Percentiles rank a stretch among this genome's conserved stretches.
These are phyloP conservation scores for Zygoascus sp. DNA, from an alignment of 1,139 yeast species.

Conservation along the genomic window DNA sequence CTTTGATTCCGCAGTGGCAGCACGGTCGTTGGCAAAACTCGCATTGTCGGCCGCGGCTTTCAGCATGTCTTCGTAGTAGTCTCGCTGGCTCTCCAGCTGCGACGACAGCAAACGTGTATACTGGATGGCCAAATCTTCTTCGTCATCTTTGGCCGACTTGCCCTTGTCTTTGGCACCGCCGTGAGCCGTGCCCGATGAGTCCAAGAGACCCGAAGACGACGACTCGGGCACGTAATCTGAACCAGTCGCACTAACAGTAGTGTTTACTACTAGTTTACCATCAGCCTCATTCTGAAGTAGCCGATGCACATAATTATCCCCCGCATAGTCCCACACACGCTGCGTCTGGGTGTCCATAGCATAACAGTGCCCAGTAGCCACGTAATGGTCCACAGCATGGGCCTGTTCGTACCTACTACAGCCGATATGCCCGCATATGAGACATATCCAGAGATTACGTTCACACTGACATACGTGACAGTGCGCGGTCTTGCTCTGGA, in stretches of 20 bases:
- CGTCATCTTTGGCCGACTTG: slow-evolving; percentile 19
- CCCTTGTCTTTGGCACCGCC: background rate
- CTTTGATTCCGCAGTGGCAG: slow-evolving; percentile 40
- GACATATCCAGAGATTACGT: slow-evolving; percentile 82
- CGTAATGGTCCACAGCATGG: slow-evolving; percentile 81
- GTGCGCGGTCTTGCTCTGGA: slow-evolving; percentile 21
- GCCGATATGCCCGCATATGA: slow-evolving; percentile 84
- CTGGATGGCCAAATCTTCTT: slow-evolving; percentile 61
- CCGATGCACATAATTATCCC: slow-evolving; percentile 87
- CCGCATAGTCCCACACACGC: slow-evolving; percentile 94
- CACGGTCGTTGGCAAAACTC: slow-evolving; percentile 32
- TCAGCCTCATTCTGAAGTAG: slow-evolving; percentile 65
- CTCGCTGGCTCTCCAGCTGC: slow-evolving; percentile 86
- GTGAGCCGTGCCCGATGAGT: background rate
- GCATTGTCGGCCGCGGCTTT: slow-evolving; percentile 40
- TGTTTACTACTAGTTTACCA: slow-evolving; percentile 22
- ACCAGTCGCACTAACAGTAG: slow-evolving; percentile 3
- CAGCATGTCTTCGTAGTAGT: slow-evolving; percentile 66
- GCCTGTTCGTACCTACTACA: slow-evolving; percentile 87
- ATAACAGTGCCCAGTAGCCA: slow-evolving; percentile 77
- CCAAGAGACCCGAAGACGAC: slow-evolving; percentile 1
- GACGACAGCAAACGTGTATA: slow-evolving; percentile 74
- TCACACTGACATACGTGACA: slow-evolving; percentile 54
- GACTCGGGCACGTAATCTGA: slow-evolving; percentile 10
- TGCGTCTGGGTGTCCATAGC: slow-evolving; percentile 85